Conservation (phyloP, 148 eudicot species). For the Rhododendron ovatum region DNA sequence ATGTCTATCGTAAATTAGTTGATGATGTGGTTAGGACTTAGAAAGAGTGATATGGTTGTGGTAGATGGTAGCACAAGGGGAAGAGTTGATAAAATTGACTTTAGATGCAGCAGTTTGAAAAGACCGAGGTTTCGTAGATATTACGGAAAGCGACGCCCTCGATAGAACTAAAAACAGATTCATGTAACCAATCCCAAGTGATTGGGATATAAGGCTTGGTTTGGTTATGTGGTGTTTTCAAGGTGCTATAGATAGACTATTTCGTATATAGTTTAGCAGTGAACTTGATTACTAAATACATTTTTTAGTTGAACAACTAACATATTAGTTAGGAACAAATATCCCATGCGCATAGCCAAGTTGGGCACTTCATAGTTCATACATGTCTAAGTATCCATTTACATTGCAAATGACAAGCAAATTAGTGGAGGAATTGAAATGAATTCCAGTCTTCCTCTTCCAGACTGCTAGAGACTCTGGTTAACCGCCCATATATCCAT, state of each 20-base stretch:
- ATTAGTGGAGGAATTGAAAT: neutral
- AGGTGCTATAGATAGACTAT: neutral
- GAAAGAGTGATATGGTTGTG: neutral
- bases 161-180: neutral
- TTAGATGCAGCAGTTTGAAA: neutral
- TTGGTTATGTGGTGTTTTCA: neutral
- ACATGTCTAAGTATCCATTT: neutral
- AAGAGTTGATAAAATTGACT: neutral
- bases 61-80: neutral
- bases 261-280: neutral
- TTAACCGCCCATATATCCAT: neutral
- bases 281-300: neutral
- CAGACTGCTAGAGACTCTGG: neutral
- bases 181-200: neutral
- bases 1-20: neutral
- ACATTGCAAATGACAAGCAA: neutral
- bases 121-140: neutral
- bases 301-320: neutral
- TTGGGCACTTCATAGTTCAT: neutral
- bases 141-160: neutral
- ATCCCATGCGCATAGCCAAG: neutral
- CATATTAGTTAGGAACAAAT: neutral
- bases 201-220: neutral
- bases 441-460: neutral
- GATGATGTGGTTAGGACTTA: neutral